Conservation (phyloP, 169 alveolate species). For the Neospora caninum region DNA sequence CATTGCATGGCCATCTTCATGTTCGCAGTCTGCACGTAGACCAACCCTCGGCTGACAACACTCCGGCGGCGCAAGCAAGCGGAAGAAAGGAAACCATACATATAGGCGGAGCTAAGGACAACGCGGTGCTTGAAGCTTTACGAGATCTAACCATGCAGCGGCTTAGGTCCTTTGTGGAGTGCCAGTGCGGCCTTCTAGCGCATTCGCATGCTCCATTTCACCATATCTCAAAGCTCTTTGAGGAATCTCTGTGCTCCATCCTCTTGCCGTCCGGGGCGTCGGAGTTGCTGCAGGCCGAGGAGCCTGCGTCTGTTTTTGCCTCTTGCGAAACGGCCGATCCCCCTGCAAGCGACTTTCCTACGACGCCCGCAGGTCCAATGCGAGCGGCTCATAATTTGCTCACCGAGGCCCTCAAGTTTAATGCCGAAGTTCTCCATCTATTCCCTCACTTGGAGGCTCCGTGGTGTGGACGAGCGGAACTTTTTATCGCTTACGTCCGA, state of each 20-base stretch:
- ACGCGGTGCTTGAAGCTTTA: background rate
- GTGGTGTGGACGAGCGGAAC: constrained; percentile 18
- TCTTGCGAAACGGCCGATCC: background rate
- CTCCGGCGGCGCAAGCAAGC: background rate
- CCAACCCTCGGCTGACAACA: no score
- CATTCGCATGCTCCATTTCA: constrained; percentile 11
- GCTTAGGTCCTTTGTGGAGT: background rate
- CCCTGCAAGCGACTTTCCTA: background rate
- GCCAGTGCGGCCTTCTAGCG: constrained; percentile 31
- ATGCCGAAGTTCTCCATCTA: background rate
- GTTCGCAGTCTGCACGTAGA: background rate
- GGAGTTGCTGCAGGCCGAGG: background rate
- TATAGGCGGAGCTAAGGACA: background rate
- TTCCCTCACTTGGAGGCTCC: constrained; percentile 45
- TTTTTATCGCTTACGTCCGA: background rate
- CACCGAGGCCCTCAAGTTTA: background rate
- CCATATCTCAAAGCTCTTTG: background rate
- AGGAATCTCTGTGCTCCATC: background rate
- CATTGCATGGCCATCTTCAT: background rate
- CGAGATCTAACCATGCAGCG: background rate
- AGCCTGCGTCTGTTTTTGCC: background rate
- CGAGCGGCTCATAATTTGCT: background rate
- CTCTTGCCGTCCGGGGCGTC: background rate
- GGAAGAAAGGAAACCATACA: background rate
- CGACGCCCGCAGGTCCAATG: background rate